Evolutionary conservation across 2,329 filamentous ascomycete species (phyloP), one percentile per base, ranked within the genome.

Genomic region (Hymenoscyphus repandus): DNA sequence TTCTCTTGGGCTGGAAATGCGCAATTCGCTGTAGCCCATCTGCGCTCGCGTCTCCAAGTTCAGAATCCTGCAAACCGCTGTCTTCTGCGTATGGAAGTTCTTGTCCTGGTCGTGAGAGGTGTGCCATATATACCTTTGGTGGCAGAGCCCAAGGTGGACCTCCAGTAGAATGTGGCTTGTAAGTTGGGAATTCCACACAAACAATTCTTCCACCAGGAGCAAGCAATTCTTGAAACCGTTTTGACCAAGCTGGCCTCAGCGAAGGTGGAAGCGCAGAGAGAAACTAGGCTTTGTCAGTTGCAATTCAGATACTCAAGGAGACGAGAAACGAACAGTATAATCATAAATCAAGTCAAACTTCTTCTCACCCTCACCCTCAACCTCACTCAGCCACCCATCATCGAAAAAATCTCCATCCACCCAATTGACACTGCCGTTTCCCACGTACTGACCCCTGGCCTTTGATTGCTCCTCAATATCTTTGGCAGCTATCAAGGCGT

Each of bases 151-250:
- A 91, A 1, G 90, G 89, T 11, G 90, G 89, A 0, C 90, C 89
- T 9, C 75, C 75, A 9, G 77, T 74, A 10, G 73, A 73, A 9
- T 84, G 76, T 38, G 80, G 75, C 66, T 91, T 93, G 54, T 80
- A 77, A 1, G 85, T 82, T 9, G 90, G 90, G 66, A 86, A 95
- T 66, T 95, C 89, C 54, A 95, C 76, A 68, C 81, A 84, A 46
- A 85, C 64, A 22, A 85, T 70, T 34, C 74, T 70, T 18, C 80
- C 79, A 59, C 64, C 61, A 5, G 72, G 71, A 17, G 68, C 58
- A 30, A 85, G 69, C 36, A 84, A 70, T 36, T 74, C 64, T 12
- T 69, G 60, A 67, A 79, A 77, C 49, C 78, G 70, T 49, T 66
- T 65, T 11, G 79, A 75, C 81, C 80, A 85, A 17, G 63, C 64